Evolutionary conservation across 192 early-diverging fungal species (phyloP).

Genomic region (Rhizophagus sp.): DNA sequence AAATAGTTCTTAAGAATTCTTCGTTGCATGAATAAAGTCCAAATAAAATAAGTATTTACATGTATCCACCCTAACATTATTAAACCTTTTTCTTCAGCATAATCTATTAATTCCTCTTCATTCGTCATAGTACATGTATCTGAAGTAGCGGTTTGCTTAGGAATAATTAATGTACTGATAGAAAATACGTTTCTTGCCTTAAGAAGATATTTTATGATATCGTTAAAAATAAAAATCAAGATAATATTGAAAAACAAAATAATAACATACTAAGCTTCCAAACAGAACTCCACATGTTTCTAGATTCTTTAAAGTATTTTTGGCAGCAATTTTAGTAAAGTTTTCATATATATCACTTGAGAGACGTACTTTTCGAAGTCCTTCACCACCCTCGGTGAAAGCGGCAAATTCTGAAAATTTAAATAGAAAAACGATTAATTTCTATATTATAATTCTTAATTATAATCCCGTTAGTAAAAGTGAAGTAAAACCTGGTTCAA

Average conservation of each 20-base stretch:
- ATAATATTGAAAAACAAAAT: not conserved
- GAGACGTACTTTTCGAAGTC: constrained; percentile 66
- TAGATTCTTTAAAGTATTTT: constrained; percentile 76
- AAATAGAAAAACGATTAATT: too few species aligned
- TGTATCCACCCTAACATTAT: constrained; percentile 91
- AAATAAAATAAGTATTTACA: constrained; percentile 38
- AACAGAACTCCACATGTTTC: constrained; percentile 89
- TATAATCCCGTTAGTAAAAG: not conserved
- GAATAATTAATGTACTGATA: constrained; percentile 80
- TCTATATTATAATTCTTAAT: not conserved
- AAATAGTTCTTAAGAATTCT: not conserved
- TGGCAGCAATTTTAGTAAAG: constrained; percentile 70
- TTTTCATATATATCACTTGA: constrained; percentile 65
- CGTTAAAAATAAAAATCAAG: not conserved
- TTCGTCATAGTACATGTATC: constrained; percentile 83
- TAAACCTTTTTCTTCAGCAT: constrained; percentile 70
- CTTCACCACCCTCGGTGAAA: constrained; percentile 34
- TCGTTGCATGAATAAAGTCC: constrained; percentile 19
- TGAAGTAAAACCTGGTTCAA: not conserved
- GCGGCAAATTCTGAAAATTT: constrained; percentile 1
- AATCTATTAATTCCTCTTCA: constrained; percentile 83
- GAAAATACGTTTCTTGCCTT: constrained; percentile 58
- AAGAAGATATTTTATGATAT: not conserved
- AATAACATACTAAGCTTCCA: constrained; percentile 60
- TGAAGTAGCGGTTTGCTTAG: constrained; percentile 86